Base-by-base conservation (phyloP, 2,329 filamentous ascomycete genomes). In the Teratosphaeriaceae sp. region DNA sequence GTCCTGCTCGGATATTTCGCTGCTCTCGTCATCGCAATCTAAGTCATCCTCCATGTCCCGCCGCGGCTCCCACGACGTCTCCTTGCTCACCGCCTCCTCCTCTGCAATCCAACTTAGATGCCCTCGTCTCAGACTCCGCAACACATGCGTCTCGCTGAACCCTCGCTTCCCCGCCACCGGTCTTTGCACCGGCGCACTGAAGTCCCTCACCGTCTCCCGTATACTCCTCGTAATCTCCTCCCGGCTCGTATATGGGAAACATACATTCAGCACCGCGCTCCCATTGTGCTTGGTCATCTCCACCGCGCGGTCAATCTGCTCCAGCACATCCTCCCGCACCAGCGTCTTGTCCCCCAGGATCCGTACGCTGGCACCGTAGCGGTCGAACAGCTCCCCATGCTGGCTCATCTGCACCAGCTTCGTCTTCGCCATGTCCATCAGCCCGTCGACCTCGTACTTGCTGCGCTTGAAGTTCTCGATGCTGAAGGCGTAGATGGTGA, bases 381-480 rank as follows among this genome's bases (percentile, higher is more conserved):
- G 82, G 58, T 97, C 88, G 27, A 98, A 75, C 20, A 98, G 73
- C 58, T 95, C 89, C 22, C 92, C 92, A 57, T 98, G 92, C 59
- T 95, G 87, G 20, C 86, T 82, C 55, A 98, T 73, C 65, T 98
- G 92, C 47, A 85, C 80, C 20, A 98, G 75, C 69, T 97, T 97
- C 58, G 92, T 80, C 71, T 95, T 96, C 47, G 90, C 90, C 75
- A 98, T 88, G 61, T 94, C 85, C 92, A 98, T 98, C 49, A 98
- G 71, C 22, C 88, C 89, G 61, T 96, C 88, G 7, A 98, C 92
- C 65, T 98, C 92, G 66, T 94, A 92, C 66, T 92, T 89, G 18
- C 88, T 90, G 5, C 92, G 82, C 65, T 97, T 95, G 72, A 95
- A 98, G 70, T 98, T 98, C 68, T 98, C 92, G 59, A 98, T 96